Evolutionary conservation across 306 rosid genomes (phyloP).

Genomic region (Alnus rubra): DNA sequence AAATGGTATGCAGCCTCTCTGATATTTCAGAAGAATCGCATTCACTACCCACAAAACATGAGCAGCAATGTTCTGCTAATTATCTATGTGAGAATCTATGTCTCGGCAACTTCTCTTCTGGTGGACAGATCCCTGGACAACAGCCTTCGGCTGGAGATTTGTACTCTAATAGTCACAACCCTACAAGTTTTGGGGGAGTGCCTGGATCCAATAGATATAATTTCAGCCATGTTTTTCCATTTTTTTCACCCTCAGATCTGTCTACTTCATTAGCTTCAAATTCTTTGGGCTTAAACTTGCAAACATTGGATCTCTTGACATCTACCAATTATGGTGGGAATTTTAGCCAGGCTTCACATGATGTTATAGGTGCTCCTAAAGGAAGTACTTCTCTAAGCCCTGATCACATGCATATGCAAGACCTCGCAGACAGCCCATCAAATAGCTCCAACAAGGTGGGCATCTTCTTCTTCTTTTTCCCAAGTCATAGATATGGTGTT

Average conservation of each 20-base stretch:
- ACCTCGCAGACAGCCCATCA: slow-evolving; percentile 38
- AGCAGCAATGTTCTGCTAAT: slow-evolving; percentile 13
- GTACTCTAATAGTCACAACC: slow-evolving; percentile 3
- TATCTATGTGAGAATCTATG: background rate
- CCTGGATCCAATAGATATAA: slow-evolving; percentile 25
- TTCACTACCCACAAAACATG: background rate
- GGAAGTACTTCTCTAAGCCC: slow-evolving; percentile 27
- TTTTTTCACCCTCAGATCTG: slow-evolving; percentile 16
- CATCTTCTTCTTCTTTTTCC: slow-evolving; percentile 8
- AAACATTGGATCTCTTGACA: slow-evolving; percentile 35
- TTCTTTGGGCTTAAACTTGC: slow-evolving; percentile 41
- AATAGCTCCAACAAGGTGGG: slow-evolving; percentile 48
- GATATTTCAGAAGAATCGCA: background rate
- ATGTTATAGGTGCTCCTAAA: slow-evolving; percentile 25
- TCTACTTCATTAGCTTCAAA: slow-evolving; percentile 40
- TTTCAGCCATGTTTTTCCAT: slow-evolving; percentile 25
- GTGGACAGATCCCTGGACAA: slow-evolving; percentile 16
- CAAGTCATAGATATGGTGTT: background rate
- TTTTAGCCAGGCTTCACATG: slow-evolving; percentile 17
- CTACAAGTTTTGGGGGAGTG: slow-evolving; percentile 28
- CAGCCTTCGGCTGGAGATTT: slow-evolving; percentile 22
- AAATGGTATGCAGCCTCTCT: slow-evolving; percentile 4
- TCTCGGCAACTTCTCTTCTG: slow-evolving; percentile 16
- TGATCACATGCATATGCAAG: slow-evolving; percentile 40
- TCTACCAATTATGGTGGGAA: slow-evolving; percentile 20